Conservation (phyloP, 805 yeast species). For the Monosporozyma aerobia region DNA sequence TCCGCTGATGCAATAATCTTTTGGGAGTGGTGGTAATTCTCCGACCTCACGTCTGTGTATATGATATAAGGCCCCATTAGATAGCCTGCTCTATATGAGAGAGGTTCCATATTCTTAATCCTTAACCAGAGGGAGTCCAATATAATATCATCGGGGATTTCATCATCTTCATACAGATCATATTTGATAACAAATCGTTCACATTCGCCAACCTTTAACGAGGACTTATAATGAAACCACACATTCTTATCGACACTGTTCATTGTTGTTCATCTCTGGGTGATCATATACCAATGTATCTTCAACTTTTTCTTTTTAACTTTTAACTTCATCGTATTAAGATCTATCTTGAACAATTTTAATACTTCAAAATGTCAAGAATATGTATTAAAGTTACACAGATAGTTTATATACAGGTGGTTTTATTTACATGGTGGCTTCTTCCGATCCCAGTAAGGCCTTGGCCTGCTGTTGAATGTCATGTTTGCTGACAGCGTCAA, state of each 20-base stretch:
- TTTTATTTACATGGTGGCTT: neutral
- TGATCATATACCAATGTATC: neutral
- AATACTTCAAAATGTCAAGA: neutral
- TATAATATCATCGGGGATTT: slow-evolving; percentile 20
- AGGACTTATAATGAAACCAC: slow-evolving; percentile 10
- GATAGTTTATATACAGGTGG: neutral
- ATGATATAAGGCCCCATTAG: slow-evolving; percentile 69
- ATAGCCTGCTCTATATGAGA: slow-evolving; percentile 52
- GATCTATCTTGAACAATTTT: neutral
- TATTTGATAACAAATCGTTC: slow-evolving; percentile 48
- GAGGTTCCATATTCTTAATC: slow-evolving; percentile 49
- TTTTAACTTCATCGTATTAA: neutral
- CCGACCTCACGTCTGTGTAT: slow-evolving; percentile 58
- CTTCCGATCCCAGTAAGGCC: slow-evolving; percentile 21
- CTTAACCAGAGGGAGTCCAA: slow-evolving; percentile 40
- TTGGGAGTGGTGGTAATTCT: slow-evolving; percentile 43
- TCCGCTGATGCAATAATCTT: slow-evolving; percentile 59
- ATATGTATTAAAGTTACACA: neutral
- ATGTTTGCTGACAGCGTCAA: slow-evolving; percentile 41
- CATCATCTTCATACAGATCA: slow-evolving; percentile 31
- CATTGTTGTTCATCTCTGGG: neutral
- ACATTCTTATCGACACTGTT: neutral
- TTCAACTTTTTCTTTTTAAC: neutral
- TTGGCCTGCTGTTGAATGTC: slow-evolving; percentile 40
- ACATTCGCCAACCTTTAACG: slow-evolving; percentile 48